Evolutionary conservation across 768 basidiomycete species (phyloP), one percentile per base, ranked within the genome.

Genomic region (Kondoa malvinella): DNA sequence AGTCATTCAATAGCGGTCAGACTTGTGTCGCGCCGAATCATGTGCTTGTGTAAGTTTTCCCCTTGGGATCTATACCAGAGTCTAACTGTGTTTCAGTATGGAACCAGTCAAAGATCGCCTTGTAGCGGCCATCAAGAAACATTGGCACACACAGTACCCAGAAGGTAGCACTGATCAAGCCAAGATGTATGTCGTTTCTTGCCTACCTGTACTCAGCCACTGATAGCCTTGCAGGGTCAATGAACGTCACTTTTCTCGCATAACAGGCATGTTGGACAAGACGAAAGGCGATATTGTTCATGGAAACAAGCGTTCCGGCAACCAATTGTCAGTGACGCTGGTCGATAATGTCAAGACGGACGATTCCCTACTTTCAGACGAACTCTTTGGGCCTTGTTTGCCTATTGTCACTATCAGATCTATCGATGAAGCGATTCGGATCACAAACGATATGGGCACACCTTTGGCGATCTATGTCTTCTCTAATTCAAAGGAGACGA

Each of bases 401-500:
- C 85, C 88, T 1, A 80, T 92, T 56, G 78, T 91, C 0, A 82
- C 85, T 0, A 84, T 90, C 32, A 82, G 85, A 25, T 75, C 81
- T 66, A 15, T 64, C 58, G 87, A 89, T 34, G 85, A 83, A 56
- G 89, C 85, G 2, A 84, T 90, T 68, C 80, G 82, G 15, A 84
- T 84, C 67, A 81, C 89, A 66, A 86, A 85, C 58, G 8, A 4
- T 8, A 65, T 67, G 66, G 57, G 64, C 40, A 27, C 62, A 4
- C 87, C 89, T 2, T 81, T 92, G 21, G 82, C 84, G 1, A 77
- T 90, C 14, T 90, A 92, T 72, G 83, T 88, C 33, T 92, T 92
- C 77, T 81, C 86, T 1, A 77, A 82, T 68, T 82, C 85, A 70
- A 68, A 79, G 1, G 76, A 76, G 26, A 80, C 85, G 73, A 87